Percentiles rank a stretch among this genome's conserved stretches.
phyloP scores from a whole-genome alignment of 805 yeast genomes.

The Lachancea cidri region DNA sequence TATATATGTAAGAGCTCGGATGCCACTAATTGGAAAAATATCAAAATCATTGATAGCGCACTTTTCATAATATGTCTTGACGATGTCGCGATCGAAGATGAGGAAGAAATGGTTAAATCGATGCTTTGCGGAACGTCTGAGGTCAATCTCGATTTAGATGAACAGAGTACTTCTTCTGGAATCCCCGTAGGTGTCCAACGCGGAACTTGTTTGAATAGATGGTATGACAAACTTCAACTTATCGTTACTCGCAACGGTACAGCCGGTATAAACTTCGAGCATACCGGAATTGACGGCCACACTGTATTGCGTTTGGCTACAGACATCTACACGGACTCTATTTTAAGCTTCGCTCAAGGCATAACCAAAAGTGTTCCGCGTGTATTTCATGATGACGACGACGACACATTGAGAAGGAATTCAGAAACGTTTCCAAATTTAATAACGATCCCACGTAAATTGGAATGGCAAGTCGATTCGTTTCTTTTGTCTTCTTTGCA shows the following conservation, averaged over 20 bases:
- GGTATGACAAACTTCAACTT: conserved; percentile 90
- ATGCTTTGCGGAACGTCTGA: conserved; percentile 83
- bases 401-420: neutral
- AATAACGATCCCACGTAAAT: conserved; percentile 72
- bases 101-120: conserved; percentile 67
- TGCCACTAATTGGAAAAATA: conserved; percentile 57
- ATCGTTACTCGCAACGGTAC: conserved; percentile 84
- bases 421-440: conserved; percentile 34
- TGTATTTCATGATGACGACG: conserved; percentile 20
- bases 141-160: conserved; percentile 44
- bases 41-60: conserved; percentile 73
- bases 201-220: conserved; percentile 90
- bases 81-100: conserved; percentile 57
- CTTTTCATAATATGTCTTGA: conserved; percentile 80
- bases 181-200: conserved; percentile 64
- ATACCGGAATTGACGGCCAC: conserved; percentile 94
- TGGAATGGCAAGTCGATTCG: conserved; percentile 81
- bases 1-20: conserved; percentile 38
- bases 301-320: conserved; percentile 84
- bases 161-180: conserved; percentile 6
- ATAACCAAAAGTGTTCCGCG: conserved; percentile 56
- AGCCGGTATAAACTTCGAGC: conserved; percentile 91
- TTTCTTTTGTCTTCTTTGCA: conserved; percentile 75
- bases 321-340: conserved; percentile 88
- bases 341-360: conserved; percentile 75